A percentile compares a stretch with the other conserved stretches of the same genome.
phyloP scores from a whole-genome alignment of 2,329 filamentous ascomycete genomes.

The Macrophomina tecta region DNA sequence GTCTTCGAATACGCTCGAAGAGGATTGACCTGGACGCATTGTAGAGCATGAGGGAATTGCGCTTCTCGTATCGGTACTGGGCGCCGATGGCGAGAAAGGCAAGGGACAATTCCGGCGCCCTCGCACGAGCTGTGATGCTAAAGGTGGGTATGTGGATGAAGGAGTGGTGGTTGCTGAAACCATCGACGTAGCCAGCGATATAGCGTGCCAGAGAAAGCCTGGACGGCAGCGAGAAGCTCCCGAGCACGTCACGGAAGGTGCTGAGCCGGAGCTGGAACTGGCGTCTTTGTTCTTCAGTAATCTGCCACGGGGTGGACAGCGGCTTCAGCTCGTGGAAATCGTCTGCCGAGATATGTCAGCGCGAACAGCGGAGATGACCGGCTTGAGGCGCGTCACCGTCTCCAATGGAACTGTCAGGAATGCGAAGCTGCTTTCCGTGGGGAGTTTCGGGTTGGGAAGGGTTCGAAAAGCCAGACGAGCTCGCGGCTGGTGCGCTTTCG shows the following conservation, averaged over 20 bases:
- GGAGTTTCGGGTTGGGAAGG: neutral
- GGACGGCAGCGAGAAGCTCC: constrained; percentile 7
- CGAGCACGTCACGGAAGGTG: neutral
- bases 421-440: neutral
- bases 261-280: neutral
- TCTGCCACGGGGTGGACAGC: constrained; percentile 16
- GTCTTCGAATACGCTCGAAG: constrained; percentile 13
- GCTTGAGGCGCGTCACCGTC: constrained; percentile 11
- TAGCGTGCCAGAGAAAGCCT: constrained; percentile 11
- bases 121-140: neutral
- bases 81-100: constrained; percentile 13
- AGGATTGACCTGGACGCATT: constrained; percentile 6
- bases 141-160: constrained; percentile 24
- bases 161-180: constrained; percentile 18
- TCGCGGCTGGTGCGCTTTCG: neutral
- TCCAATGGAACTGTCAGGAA: constrained; percentile 12
- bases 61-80: constrained; percentile 20
- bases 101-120: neutral
- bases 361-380: constrained; percentile 27
- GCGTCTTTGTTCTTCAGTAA: constrained; percentile 14
- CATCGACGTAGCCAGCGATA: constrained; percentile 17
- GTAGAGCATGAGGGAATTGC: constrained; percentile 6
- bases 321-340: constrained; percentile 25
- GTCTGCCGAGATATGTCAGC: constrained; percentile 4
- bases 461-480: no score